phyloP scores from a whole-genome alignment of 176 grass and related monocot genomes.

The Musa troglodytarum region DNA sequence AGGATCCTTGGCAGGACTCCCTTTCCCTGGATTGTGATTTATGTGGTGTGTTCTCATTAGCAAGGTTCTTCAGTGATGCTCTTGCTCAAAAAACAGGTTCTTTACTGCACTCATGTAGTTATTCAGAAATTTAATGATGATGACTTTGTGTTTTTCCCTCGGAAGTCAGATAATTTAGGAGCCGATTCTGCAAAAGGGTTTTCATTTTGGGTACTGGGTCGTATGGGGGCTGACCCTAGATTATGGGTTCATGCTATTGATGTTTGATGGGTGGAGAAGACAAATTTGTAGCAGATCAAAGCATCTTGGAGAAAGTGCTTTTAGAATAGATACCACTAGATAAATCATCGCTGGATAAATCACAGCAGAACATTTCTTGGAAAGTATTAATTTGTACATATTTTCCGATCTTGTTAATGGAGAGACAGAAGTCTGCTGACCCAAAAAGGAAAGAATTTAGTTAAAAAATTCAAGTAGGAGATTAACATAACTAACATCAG shows the following conservation, averaged over 20 bases:
- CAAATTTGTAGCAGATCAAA: no score
- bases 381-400: not conserved
- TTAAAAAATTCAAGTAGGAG: no score
- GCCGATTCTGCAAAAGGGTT: slow-evolving; percentile 35
- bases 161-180: slow-evolving; percentile 61
- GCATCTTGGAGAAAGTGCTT: no score
- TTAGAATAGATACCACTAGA: no score
- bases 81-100: no score
- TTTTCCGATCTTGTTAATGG: slow-evolving; percentile 22
- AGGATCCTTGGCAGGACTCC: slow-evolving; percentile 34
- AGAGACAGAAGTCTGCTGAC: no score
- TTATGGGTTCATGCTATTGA: no score
- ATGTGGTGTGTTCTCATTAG: slow-evolving; percentile 54
- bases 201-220: no score
- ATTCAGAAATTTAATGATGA: slow-evolving; percentile 41
- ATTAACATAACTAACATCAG: not conserved
- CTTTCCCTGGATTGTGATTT: slow-evolving; percentile 70
- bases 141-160: slow-evolving; percentile 86
- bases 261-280: no score
- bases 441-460: no score
- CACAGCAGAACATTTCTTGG: slow-evolving; percentile 42
- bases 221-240: no score
- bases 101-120: slow-evolving; percentile 29
- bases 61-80: no score
- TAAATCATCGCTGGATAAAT: slow-evolving; percentile 56